Evolutionary conservation across 805 yeast genomes (phyloP), one percentile per base, ranked within the genome.

Genomic region (Candida verbasci): DNA sequence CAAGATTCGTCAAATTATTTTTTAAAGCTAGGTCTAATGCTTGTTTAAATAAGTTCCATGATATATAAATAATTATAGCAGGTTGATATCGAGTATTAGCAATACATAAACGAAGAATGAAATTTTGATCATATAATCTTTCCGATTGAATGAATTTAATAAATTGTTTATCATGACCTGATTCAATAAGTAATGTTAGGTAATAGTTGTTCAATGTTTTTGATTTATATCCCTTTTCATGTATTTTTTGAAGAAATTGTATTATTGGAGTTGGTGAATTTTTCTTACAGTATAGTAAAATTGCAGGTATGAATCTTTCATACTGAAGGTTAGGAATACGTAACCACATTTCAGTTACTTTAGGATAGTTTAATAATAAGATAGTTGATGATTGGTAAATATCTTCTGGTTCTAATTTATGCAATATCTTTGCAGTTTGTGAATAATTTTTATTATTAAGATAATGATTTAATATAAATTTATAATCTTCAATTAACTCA

Each of bases 21-120:
- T 74, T 70, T 31, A 93, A 62, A 0, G 96, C 91, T 38, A 93
- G 55, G 33, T 70, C 69, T 24, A 89, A 77, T 0, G 97, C 97
- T 37, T 85, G 88, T 42, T 87, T 95, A 51, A 72, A 85, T 31
- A 84, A 68, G 3, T 71, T 76, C 57, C 86, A 59, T 38, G 64
- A 68, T 34, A 75, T 65, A 47, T 83, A 78, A n/a, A 93, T 71
- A 40, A 74, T 71, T 8, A 87, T 78, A 1, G 95, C 88, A 1
- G 89, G 73, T 41, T 76, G 76, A 34, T 70, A 65, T 40, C 76
- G 78, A 9, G 73, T 56, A 50, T 74, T 72, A 38, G 71, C 73
- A 34, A 84, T 67, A 47, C 95, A 84, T 21, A 88, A 54, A 38
- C 97, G 66, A 22, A 93, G 56, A 3, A 89, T 74, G 47, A 84